Evolutionary conservation across 2,329 filamentous ascomycete species (phyloP), one percentile per base, ranked within the genome.

Genomic region (Graphilbum ipis-grandicollis): DNA sequence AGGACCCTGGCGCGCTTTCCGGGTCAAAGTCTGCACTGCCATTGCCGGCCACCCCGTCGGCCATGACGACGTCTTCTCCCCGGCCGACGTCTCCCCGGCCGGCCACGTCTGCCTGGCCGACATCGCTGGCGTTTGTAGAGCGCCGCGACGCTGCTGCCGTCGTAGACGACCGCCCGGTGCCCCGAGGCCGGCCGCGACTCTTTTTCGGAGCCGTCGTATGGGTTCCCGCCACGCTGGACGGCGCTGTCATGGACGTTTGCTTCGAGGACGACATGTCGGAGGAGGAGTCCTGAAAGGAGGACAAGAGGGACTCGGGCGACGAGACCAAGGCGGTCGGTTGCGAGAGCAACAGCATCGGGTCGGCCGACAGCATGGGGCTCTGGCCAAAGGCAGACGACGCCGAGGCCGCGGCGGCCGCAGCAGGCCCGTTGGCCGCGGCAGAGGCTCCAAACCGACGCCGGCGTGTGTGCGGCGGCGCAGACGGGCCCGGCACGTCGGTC

Each of bases 241-340:
- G 31, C 2, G 42, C 43, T 8, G 44, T 38, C 41, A 41, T 39
- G 22, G 44, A 43, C 6, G 44, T 46, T 34, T 43, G 43, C 32
- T 46, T 44, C 10, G 44, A 46, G 10, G 44, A 46, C 9, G 66
- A 68, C 42, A 46, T 46, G 25, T 68, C 65, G 35, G 65, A 68
- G 4, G 63, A 63, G 3, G 63, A 66, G 46, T 68, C 65, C 39
- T 57, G 58, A 35, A 59, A 63, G 5, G 47, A 43, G 2, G 48
- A 50, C 17, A 48, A 43, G 5, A 39, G 36, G 3, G 48, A 49
- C 10, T 47, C 47, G 23, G 45, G 45, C 4, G 45, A 43, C 0
- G 49, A 44, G n/a, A 31, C 35, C 6, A n/a, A 28, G 3, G 40
- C 18, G 12, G 37, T 29, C 22, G 39, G 21, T 10, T 41, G 42